Conservation (phyloP, 2,329 filamentous ascomycete genomes). For the Xylaria sp. region DNA sequence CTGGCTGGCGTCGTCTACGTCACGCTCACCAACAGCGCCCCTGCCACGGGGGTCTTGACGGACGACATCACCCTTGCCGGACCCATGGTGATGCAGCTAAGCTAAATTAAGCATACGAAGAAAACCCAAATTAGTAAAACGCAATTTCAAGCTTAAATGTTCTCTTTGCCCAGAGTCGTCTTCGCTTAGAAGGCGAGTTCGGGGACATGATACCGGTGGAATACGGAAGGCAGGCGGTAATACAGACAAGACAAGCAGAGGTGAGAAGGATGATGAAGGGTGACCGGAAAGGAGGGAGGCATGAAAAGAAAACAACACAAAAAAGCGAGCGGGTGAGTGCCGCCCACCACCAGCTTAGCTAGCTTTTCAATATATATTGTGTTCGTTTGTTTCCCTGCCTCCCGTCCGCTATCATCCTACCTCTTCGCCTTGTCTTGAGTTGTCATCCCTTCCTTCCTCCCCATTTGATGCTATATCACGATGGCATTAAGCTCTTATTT, state of each 20-base stretch:
- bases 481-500: not conserved
- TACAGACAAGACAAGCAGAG: constrained; percentile 3
- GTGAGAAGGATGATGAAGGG: not conserved
- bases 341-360: constrained; percentile 32
- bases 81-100: constrained; percentile 66
- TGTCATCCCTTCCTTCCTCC: not conserved
- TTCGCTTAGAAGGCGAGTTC: constrained; percentile 6
- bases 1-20: constrained; percentile 74
- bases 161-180: not conserved
- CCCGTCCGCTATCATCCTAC: not conserved
- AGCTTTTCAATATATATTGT: constrained; percentile 34
- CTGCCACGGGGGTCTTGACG: constrained; percentile 62
- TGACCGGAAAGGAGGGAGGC: constrained; percentile 1
- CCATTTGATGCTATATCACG: not conserved
- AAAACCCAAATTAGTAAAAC: not conserved
- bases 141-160: not conserved
- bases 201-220: not conserved
- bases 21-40: constrained; percentile 67
- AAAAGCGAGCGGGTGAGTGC: constrained; percentile 32
- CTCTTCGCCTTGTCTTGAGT: not conserved
- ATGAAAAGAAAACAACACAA: constrained; percentile 16
- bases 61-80: constrained; percentile 75
- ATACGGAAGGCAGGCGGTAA: not conserved
- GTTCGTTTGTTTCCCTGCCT: constrained; percentile 21
- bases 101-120: constrained; percentile 46